A percentile compares a stretch with the other conserved stretches of the same genome.
Evolutionary conservation across 352 stramenopile genomes (phyloP).

Genomic region (Phytophthora hibernalis): DNA sequence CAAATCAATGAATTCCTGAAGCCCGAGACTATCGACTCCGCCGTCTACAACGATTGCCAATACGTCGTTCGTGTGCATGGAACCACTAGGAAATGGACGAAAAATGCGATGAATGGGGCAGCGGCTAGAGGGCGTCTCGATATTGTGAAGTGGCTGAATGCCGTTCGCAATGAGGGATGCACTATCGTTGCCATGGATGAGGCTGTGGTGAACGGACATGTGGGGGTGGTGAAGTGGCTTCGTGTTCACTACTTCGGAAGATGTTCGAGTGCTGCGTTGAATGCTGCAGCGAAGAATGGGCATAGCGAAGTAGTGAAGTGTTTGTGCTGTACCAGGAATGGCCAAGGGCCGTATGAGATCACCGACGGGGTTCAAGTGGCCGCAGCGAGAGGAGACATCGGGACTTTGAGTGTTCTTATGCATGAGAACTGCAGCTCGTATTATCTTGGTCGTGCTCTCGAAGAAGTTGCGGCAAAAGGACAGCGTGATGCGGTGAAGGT

Average conservation of each 20-base stretch:
- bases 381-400: conserved; percentile 4
- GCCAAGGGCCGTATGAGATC: not conserved
- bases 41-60: conserved; percentile 36
- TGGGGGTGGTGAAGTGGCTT: conserved; percentile 36
- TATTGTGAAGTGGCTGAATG: conserved; percentile 31
- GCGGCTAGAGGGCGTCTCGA: conserved; percentile 30
- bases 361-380: conserved; percentile 14
- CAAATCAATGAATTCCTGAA: conserved; percentile 10
- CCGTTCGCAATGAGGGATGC: conserved; percentile 33
- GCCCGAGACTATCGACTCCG: conserved; percentile 29
- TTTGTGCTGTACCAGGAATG: not conserved
- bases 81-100: conserved; percentile 26
- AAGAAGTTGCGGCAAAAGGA: not conserved
- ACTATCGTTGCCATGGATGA: conserved; percentile 29
- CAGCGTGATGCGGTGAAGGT: conserved; percentile 16
- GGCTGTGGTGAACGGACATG: conserved; percentile 27
- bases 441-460: not conserved
- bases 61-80: conserved; percentile 18
- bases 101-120: conserved; percentile 27
- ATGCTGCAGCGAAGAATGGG: conserved; percentile 20
- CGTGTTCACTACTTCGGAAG: conserved; percentile 19
- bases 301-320: conserved; percentile 29
- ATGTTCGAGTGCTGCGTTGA: conserved; percentile 34
- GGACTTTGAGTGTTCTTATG: not conserved
- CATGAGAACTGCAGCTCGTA: not conserved